Percentiles rank a stretch among this genome's conserved stretches.
These are phyloP conservation scores for Aspergillus arachidicola DNA, from an alignment of 2,329 filamentous ascomycete species.

Conservation along the genomic window DNA sequence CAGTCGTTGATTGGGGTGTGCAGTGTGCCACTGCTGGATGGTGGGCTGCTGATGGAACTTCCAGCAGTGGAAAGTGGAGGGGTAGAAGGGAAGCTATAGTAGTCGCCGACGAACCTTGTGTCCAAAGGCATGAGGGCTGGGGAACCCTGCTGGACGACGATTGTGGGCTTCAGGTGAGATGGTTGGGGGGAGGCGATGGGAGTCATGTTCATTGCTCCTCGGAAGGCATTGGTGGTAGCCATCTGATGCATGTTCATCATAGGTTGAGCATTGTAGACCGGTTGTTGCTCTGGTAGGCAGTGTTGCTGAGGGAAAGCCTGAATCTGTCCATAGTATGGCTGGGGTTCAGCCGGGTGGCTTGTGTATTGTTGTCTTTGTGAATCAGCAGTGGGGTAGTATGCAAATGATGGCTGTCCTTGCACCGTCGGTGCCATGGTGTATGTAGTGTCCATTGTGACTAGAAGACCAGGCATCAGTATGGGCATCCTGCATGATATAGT, in stretches of 20 bases:
- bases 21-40: conserved; percentile 71
- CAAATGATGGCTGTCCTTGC: conserved; percentile 76
- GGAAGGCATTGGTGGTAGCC: conserved; percentile 45
- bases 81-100: conserved; percentile 77
- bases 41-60: conserved; percentile 83
- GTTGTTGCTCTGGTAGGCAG: conserved; percentile 33
- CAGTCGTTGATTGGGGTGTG: conserved; percentile 81
- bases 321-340: conserved; percentile 47
- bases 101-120: conserved; percentile 68
- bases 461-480: conserved; percentile 11
- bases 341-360: conserved; percentile 59
- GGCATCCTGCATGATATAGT: background rate
- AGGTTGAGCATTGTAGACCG: conserved; percentile 42
- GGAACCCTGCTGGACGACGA: conserved; percentile 64
- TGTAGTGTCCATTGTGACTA: conserved; percentile 65
- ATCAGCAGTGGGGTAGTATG: conserved; percentile 82
- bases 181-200: conserved; percentile 76
- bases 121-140: conserved; percentile 65
- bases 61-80: conserved; percentile 83
- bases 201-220: conserved; percentile 55
- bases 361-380: conserved; percentile 75
- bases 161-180: conserved; percentile 73
- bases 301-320: conserved; percentile 34
- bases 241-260: conserved; percentile 50
- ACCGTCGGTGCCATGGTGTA: conserved; percentile 54